phyloP scores from a whole-genome alignment of 257 asterid species.

The Apocynum venetum region DNA sequence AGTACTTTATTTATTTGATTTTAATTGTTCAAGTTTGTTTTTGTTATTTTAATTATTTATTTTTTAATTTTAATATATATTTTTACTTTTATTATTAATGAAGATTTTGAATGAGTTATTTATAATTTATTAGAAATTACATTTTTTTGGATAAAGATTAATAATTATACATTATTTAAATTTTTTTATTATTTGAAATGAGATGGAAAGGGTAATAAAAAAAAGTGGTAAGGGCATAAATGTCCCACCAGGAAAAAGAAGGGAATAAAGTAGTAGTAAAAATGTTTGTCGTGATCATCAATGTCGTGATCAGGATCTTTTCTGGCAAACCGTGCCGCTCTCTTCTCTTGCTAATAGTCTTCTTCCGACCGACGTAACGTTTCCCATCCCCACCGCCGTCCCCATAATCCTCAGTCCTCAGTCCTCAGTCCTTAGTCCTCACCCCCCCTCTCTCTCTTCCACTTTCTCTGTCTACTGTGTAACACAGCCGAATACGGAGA shows the following conservation, averaged over 20 bases:
- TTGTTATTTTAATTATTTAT: too few species aligned
- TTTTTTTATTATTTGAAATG: too few species aligned
- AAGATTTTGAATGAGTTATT: too few species aligned
- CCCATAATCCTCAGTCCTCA: too few species aligned
- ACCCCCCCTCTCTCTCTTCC: neutral
- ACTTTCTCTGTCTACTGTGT: neutral
- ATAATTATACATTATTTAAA: neutral
- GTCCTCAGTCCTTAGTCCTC: too few species aligned
- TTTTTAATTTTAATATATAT: too few species aligned
- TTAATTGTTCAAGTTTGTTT: too few species aligned
- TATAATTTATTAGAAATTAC: too few species aligned
- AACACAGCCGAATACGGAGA: neutral
- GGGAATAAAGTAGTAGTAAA: slow-evolving; percentile 1
- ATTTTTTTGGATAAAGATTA: too few species aligned
- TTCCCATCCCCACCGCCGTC: slow-evolving; percentile 2
- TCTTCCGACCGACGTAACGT: slow-evolving; percentile 13
- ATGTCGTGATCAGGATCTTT: slow-evolving; percentile 31
- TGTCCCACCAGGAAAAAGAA: neutral
- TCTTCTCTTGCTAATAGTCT: neutral
- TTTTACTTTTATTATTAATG: too few species aligned
- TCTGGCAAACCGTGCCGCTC: slow-evolving; percentile 19
- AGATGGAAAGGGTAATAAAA: neutral
- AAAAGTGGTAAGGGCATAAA: slow-evolving; percentile 6
- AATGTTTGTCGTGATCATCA: slow-evolving; percentile 31
- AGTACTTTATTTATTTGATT: too few species aligned